Evolutionary conservation across 78 protist genomes (phyloP).

Genomic region (Dictyostelium purpureum): DNA sequence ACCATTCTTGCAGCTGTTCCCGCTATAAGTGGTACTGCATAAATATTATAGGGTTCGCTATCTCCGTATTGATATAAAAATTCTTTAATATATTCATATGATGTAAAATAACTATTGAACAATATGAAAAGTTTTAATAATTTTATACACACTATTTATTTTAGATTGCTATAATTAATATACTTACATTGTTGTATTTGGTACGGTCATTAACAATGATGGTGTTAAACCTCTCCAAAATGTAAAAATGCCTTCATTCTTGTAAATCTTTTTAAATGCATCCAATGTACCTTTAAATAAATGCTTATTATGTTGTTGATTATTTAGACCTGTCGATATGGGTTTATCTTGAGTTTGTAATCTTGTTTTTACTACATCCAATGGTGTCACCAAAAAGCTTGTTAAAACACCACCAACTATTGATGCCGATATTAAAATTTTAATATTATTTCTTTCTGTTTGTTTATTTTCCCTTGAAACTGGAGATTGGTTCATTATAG

Average conservation of each 20-base stretch:
- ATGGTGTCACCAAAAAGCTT: constrained; percentile 48
- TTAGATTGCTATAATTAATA: neutral
- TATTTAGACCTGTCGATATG: neutral
- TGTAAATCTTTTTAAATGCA: constrained; percentile 42
- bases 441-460: too few species aligned
- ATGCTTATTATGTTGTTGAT: neutral
- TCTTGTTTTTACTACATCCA: constrained; percentile 80
- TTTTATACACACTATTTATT: neutral
- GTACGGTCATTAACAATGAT: constrained; percentile 76
- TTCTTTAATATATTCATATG: constrained; percentile 74
- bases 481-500: neutral
- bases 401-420: constrained; percentile 50
- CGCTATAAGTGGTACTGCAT: constrained; percentile 63
- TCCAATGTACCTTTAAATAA: constrained; percentile 21
- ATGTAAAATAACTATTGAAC: constrained; percentile 58
- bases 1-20: constrained; percentile 71
- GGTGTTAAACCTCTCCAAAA: constrained; percentile 78
- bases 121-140: neutral
- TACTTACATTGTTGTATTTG: constrained; percentile 65
- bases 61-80: neutral
- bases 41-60: neutral
- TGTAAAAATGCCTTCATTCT: constrained; percentile 56
- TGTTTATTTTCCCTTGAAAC: neutral
- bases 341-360: constrained; percentile 12
- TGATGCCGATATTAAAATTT: constrained; percentile 41